Base-by-base conservation (phyloP, 176 grass and related monocot species). In the Leersia perrieri region DNA sequence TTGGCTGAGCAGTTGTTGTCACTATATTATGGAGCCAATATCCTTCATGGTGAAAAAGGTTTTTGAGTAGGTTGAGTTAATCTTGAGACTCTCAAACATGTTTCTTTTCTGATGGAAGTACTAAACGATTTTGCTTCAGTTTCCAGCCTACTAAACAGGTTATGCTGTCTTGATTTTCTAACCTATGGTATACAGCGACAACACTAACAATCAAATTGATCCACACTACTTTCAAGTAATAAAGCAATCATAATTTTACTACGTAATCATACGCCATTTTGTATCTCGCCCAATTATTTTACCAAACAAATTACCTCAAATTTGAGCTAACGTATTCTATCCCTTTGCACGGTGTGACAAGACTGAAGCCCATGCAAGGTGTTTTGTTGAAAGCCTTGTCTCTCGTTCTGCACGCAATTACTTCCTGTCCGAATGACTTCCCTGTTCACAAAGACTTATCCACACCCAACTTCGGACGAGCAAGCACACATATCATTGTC, bases 401-500 rank as follows among this genome's bases (percentile, higher is more conserved):
- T 41, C 63, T 13, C 1, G 41, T 79, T 34, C 42, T 34, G 60
- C 20, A 73, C 11, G 68, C 69, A 80, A 80, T 80, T 60, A 80
- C 72, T 86, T 79, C 75, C 68, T 35, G 76, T 79, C 49, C 60
- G 44, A 35, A 68, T 42, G 34, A 45, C 61, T 73, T 27, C 71
- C 64, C 77, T 81, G 78, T 81, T 81, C 85, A 81, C 47, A 76
- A 33, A 80, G 77, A 81, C 78, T 15, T 67, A 30, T 68, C 62
- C 71, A 76, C 78, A 70, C 29, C 8, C 47, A 36, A 38, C 35
- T 45, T 25, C 5, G 35, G 55, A 33, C 6, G 32, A 65, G 82
- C 82, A 65, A 72, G 87, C 72, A 81, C 72, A 81, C 82, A 71
- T 51, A 77, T 82, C 72, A 47, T 18, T 81, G 78, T 85, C 82